Base-by-base conservation (phyloP, 2,329 filamentous ascomycete genomes). In the Kalmusia sp. region DNA sequence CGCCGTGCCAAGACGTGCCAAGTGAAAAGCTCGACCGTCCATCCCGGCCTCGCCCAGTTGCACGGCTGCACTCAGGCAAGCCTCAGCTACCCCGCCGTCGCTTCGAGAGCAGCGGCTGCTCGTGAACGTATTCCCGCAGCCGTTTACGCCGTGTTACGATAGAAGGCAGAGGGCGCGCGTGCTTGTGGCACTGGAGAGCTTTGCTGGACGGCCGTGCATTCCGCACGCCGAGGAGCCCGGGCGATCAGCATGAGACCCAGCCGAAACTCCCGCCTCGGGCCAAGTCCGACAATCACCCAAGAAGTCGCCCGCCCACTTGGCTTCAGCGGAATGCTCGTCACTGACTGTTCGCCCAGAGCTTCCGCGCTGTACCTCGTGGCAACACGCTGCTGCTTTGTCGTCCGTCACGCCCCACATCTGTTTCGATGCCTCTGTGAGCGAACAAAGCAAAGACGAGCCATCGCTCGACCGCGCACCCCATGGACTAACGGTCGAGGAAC, bases 281-380 rank as follows among this genome's bases (percentile, higher is more conserved):
- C 30, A 44, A 44, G 41, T 46, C 44, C 44, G 31, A 47, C 44
- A 28, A 21, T 43, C 22, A 30, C n/a, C 31, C 31, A 47, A 38
- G 33, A 47, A 37, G 4, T 35, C 30, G 43, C 43, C 43, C 43
- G 33, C 44, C 44, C 44, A 35, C 44, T 47, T 47, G 44, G 44
- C 44, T 47, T 47, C 44, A 37, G 44, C 44, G 44, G 44, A 47
- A 46, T n/a, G 31, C 43, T 46, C 44, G 44, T 37, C 44, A 47
- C 34, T 21, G 31, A 24, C 28, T 24, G 14, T 33, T 45, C 44
- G 44, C 44, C 44, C 44, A 47, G 44, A 47, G 31, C 44, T 47
- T 45, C 44, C 33, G 44, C 44, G 41, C 41, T 45, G 24, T 28
- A n/a, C 44, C 43, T 46, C 30, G 43, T 46, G 30, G 30, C 43